Evolutionary conservation across 495 filamentous ascomycete genomes (phyloP), one percentile per base, ranked within the genome.

Genomic region (Hyaloscypha variabilis): DNA sequence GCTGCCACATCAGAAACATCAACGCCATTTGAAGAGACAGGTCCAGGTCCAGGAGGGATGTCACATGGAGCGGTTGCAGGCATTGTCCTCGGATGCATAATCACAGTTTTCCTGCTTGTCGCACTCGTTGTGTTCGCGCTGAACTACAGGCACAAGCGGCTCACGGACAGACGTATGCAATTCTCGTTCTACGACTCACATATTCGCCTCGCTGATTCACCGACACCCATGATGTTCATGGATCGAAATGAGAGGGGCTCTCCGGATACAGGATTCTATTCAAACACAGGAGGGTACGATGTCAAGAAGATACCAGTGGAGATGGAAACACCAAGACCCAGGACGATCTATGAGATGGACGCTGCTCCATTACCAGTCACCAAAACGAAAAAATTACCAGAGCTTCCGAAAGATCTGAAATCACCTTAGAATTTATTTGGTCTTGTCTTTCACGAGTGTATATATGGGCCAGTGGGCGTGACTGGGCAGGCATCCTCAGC

Each of bases 31-130:
- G 19, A 30, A 17, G 34, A 49, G n/a, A 24, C 57, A 3, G n/a
- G 2, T 25, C 24, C 17, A 19, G 0, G 13, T 29, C 36, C 49
- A 30, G 49, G 60, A 21, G 14, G 50, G 14, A 24, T 46, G 39
- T 11, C 39, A 46, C 39, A 24, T 21, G 63, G 69, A 26, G 69
- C 58, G 23, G 58, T 72, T 51, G 63, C 69, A 0, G 69, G 69
- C 34, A 56, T 66, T n/a, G 67, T 72, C 4, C n/a, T 69, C 29
- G 69, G 67, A 8, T 49, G 34, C 11, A 56, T 72, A 6, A 46
- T 51, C 3, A 53, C 36, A 19, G 53, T 57, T 14, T 34, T 30
- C 3, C 21, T 72, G 28, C 1, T 69, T 2, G 50, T 36, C n/a
- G 6, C 42, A 14, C 46, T 60, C 10, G 34, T 60, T 10, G 54